These are phyloP conservation scores for Aspergillus transmontanensis DNA, from an alignment of 2,329 filamentous ascomycete genomes.

Conservation along the genomic window DNA sequence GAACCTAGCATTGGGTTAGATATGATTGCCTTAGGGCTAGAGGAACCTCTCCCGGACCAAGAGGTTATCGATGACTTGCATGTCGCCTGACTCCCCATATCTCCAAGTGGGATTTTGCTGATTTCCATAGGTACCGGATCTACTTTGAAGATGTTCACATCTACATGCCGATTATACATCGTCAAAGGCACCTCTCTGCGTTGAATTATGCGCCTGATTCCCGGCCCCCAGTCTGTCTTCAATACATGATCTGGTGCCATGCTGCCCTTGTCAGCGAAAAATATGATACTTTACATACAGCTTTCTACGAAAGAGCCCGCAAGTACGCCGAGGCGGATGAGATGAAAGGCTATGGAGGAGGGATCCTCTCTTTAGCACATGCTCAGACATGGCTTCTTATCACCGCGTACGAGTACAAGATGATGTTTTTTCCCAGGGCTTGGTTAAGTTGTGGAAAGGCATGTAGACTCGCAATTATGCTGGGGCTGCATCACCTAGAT, in stretches of 20 bases:
- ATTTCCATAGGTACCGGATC: slow-evolving; percentile 65
- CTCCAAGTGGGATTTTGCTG: not conserved
- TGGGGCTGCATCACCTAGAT: slow-evolving; percentile 85
- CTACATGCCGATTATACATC: slow-evolving; percentile 84
- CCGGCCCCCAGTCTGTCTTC: slow-evolving; percentile 81
- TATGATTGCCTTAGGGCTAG: not conserved
- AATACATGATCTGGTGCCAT: slow-evolving; percentile 95
- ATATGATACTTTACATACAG: slow-evolving; percentile 74
- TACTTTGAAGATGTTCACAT: slow-evolving; percentile 92
- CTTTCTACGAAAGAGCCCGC: slow-evolving; percentile 85
- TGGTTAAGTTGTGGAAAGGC: slow-evolving; percentile 89
- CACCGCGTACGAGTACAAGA: slow-evolving; percentile 87
- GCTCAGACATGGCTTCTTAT: slow-evolving; percentile 82
- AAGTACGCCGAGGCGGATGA: slow-evolving; percentile 91
- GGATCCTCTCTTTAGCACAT: slow-evolving; percentile 84
- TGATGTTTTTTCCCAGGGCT: slow-evolving; percentile 94
- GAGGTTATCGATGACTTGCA: too few relatives aligned
- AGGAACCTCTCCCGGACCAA: too few relatives aligned
- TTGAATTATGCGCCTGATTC: slow-evolving; percentile 84
- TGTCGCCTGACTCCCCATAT: not conserved
- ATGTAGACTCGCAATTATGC: slow-evolving; percentile 84
- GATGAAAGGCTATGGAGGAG: slow-evolving; percentile 88
- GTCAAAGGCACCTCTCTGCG: slow-evolving; percentile 80
- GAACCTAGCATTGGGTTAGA: not conserved
- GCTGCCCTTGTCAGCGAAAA: slow-evolving; percentile 83